Evolutionary conservation across 306 rosid species (phyloP), one percentile per base, ranked within the genome.

Genomic region (Medicago lupulina): DNA sequence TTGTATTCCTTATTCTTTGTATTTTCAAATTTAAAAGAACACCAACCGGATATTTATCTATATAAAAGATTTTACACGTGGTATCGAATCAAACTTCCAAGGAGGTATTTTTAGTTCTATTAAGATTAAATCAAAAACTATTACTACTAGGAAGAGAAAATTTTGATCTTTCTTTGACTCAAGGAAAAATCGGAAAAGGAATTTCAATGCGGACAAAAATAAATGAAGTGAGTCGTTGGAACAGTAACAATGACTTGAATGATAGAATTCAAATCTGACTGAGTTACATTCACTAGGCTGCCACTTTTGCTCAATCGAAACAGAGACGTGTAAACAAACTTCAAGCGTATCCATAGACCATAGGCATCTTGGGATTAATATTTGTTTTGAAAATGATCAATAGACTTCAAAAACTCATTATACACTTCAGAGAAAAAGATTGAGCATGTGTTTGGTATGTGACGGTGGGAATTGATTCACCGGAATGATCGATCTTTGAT

Each of bases 181-280:
- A 9, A 43, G 47, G 10, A 9, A 41, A 11, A 43, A 43, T 5
- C 15, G 1, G 49, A 12, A 71, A 71, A 66, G 65, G 58, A 78
- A 77, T 59, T 78, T 70, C 19, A 36, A 50, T 53, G 8, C 9
- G 12, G 49, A 63, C 82, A 66, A 71, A 70, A 72, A 63, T 4
- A 12, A 71, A 51, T n/a, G 17, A 17, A 71, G 0, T n/a, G 78
- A 54, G 82, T 79, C 73, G 82, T 79, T 79, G 82, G 82, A 79
- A 79, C 49, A 79, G 78, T 78, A 6, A 36, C 36, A 38, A 71
- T 16, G 3, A 14, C 67, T 71, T 79, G 0, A 71, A 71, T 49
- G 40, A 40, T 17, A 71, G 66, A 71, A 79, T 71, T 71, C 67
- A 50, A 23, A 61, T 71, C 58, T 61, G 46, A 8, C 1, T n/a